These are phyloP conservation scores for Eucalyptus shirleyi DNA, from an alignment of 345 rosid species.

Conservation along the genomic window DNA sequence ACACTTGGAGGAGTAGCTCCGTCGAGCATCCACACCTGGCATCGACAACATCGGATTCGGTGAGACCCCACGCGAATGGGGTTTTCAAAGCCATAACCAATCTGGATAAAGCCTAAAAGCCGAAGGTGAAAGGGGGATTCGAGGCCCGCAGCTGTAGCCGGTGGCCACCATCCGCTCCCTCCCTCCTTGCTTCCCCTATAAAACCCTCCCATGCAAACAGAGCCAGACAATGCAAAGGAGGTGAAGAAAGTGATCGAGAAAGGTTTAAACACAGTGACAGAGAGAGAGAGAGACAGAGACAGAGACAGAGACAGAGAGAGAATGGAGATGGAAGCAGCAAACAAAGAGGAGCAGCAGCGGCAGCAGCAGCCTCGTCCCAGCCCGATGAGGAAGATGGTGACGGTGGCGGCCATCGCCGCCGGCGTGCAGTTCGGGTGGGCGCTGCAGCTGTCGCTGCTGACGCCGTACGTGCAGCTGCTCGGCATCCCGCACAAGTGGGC, in stretches of 20 bases:
- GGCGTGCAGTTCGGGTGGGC: constrained; percentile 97
- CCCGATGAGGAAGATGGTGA: constrained; percentile 29
- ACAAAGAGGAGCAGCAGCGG: not conserved
- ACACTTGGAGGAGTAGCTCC: not conserved
- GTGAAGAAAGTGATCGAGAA: no score
- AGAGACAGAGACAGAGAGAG: not conserved
- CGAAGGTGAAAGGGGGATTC: not conserved
- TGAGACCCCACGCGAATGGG: not conserved
- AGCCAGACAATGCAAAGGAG: not conserved
- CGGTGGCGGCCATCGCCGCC: constrained; percentile 71
- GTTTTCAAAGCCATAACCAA: not conserved
- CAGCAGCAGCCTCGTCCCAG: not conserved
- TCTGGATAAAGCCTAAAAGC: not conserved
- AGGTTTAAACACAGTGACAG: not conserved
- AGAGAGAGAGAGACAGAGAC: not conserved
- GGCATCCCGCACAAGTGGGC: constrained; percentile 88
- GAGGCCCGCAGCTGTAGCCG: not conserved
- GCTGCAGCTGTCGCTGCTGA: constrained; percentile 67
- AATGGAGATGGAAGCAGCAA: not conserved
- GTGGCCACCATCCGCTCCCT: not conserved
- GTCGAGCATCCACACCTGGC: not conserved
- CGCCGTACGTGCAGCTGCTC: constrained; percentile 79
- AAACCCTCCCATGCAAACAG: not conserved
- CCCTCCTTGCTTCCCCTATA: not conserved
- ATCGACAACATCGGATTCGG: not conserved